Evolutionary conservation across 2,329 filamentous ascomycete species (phyloP).

Genomic region (Nemania bipapillata): DNA sequence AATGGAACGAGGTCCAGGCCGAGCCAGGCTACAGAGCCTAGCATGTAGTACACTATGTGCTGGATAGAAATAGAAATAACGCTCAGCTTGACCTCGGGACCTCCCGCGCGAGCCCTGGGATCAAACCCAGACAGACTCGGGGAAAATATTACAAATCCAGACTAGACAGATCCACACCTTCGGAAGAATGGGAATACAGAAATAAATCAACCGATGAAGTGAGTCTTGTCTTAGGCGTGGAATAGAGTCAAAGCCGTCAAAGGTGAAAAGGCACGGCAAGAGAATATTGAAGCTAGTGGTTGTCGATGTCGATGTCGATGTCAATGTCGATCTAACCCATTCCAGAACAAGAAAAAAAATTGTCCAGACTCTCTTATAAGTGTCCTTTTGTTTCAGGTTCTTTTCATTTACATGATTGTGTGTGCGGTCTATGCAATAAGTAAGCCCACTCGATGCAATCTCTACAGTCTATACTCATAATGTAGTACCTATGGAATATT

Average conservation of each 20-base stretch:
- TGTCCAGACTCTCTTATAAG: not conserved
- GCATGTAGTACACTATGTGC: not conserved
- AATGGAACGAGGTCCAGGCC: not conserved
- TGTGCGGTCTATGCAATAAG: not conserved
- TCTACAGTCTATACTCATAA: not conserved
- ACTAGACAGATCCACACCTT: not conserved
- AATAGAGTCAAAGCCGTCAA: not conserved
- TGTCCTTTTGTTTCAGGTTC: not conserved
- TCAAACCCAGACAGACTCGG: not conserved
- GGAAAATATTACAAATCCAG: not conserved
- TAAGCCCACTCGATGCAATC: not conserved
- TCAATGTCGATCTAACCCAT: not conserved
- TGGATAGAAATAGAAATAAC: constrained; percentile 9
- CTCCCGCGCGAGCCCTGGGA: not conserved
- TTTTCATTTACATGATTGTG: not conserved
- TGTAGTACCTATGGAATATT: not conserved
- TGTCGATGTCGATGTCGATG: not conserved
- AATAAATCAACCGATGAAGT: not conserved
- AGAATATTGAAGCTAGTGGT: not conserved
- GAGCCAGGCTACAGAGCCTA: not conserved
- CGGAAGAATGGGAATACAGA: not conserved
- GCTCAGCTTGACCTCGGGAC: not conserved
- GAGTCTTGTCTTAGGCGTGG: not conserved
- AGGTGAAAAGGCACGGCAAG: not conserved
- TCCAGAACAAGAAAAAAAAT: not conserved